Evolutionary conservation across 208 protist species (phyloP), one percentile per base, ranked within the genome.

Genomic region (Willaertia magna): DNA sequence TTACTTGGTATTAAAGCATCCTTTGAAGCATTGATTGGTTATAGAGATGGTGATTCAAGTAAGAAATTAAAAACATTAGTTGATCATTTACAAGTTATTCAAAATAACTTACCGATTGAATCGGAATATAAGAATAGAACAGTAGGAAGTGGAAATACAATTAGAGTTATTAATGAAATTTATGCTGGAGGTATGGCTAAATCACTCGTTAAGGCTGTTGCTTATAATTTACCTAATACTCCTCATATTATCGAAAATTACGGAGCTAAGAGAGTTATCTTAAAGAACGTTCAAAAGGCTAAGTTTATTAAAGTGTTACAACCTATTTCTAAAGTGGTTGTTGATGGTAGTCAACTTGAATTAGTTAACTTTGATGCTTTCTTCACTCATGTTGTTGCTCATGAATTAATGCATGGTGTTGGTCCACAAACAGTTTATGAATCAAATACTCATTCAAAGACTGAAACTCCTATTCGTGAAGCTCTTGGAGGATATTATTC

Each of bases 331-430:
- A 52, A 46, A n/a, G 40, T 14, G 20, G 51, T 84, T 1, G 9
- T 84, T 14, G 9, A 9, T 3, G 9, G 40, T 34, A 6, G 14
- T 43, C 79, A 74, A 44, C 11, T 7, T 42, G 2, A 12, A 34
- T 84, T n/a, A 52, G 79, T 84, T 43, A 22, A 34, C 6, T 84
- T 84, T 49, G 34, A 84, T 7, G 34, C 79, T 9, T 84, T 84
- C 79, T 84, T 84, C 43, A 74, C 34, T 16, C 79, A 84, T 34
- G 52, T 67, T 16, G 11, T 84, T 40, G n/a, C 52, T 20, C 79
- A 84, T n/a, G 79, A 84, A 44, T 34, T 84, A 9, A 59, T 84
- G 51, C 79, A 84, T 42, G 79, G 79, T 43, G 20, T 84, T 9
- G 79, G 79, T 67, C 79, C 79, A 44, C 79, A 51, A 14, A 52